These are phyloP conservation scores for Apophysomyces trapeziformis DNA, from an alignment of 371 early-diverging fungal genomes.

Conservation along the genomic window DNA sequence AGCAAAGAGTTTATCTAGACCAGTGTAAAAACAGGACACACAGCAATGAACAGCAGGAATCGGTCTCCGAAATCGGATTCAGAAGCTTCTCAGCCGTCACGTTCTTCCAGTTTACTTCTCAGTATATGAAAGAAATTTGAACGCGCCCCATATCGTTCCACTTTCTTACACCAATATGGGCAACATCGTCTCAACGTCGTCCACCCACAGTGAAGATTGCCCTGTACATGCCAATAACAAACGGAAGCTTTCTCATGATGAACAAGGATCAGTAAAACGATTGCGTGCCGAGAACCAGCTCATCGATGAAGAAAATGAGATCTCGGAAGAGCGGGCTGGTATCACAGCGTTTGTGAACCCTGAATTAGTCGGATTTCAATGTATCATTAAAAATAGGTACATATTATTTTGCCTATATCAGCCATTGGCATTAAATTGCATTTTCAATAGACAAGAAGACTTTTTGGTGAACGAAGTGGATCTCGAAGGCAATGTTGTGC, in stretches of 20 bases:
- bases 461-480: slow-evolving; percentile 96
- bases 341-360: slow-evolving; percentile 73
- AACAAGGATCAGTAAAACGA: slow-evolving; percentile 20
- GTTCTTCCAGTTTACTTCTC: no score
- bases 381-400: slow-evolving; percentile 81
- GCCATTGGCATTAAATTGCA: not conserved
- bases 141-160: slow-evolving; percentile 2
- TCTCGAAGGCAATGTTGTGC: slow-evolving; percentile 71
- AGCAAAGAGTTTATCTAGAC: no score
- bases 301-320: not conserved
- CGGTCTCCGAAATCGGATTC: no score
- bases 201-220: not conserved
- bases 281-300: slow-evolving; percentile 5
- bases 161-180: slow-evolving; percentile 8
- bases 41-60: no score
- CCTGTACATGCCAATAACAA: slow-evolving; percentile 18
- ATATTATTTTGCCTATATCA: not conserved
- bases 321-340: slow-evolving; percentile 75
- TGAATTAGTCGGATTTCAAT: slow-evolving; percentile 66
- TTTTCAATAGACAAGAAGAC: slow-evolving; percentile 55
- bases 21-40: no score
- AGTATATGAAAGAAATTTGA: not conserved
- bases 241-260: slow-evolving; percentile 19
- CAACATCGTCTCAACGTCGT: slow-evolving; percentile 22
- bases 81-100: no score